phyloP scores from a whole-genome alignment of 139 green algal species.

The Coelastrella sp. region DNA sequence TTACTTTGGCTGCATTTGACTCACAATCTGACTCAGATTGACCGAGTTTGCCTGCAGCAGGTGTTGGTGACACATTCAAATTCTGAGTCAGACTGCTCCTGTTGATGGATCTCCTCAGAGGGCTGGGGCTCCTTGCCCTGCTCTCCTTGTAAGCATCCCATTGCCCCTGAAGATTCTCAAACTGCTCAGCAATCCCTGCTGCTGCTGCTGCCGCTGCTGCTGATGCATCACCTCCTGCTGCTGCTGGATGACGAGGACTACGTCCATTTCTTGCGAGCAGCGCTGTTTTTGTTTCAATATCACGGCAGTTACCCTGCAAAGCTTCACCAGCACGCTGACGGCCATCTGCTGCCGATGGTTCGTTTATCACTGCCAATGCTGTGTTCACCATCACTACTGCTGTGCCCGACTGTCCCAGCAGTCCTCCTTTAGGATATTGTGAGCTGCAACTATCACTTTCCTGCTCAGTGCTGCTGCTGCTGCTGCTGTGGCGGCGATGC shows the following conservation, averaged over 20 bases:
- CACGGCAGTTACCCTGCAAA: not conserved
- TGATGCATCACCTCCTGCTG: not conserved
- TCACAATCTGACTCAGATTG: too few species aligned
- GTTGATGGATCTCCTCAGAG: not conserved
- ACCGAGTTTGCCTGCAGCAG: too few species aligned
- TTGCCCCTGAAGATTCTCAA: not conserved
- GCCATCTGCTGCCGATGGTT: not conserved
- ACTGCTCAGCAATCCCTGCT: not conserved
- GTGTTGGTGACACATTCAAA: too few species aligned
- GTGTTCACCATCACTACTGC: not conserved
- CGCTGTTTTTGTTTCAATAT: not conserved
- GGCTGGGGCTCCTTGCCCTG: not conserved
- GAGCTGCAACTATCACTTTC: not conserved
- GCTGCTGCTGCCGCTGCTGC: not conserved
- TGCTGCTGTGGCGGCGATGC: not conserved
- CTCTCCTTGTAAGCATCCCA: not conserved
- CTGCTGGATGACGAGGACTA: not conserved
- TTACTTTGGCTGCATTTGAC: not conserved
- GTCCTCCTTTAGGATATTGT: not conserved
- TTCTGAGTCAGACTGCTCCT: not conserved
- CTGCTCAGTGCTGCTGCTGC: not conserved
- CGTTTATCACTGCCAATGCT: too few species aligned
- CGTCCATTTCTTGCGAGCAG: not conserved
- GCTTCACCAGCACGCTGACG: not conserved
- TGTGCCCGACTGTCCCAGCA: not conserved